These are phyloP conservation scores for Apiotrichum porosum DNA, from an alignment of 1,284 basidiomycete genomes.

Conservation along the genomic window DNA sequence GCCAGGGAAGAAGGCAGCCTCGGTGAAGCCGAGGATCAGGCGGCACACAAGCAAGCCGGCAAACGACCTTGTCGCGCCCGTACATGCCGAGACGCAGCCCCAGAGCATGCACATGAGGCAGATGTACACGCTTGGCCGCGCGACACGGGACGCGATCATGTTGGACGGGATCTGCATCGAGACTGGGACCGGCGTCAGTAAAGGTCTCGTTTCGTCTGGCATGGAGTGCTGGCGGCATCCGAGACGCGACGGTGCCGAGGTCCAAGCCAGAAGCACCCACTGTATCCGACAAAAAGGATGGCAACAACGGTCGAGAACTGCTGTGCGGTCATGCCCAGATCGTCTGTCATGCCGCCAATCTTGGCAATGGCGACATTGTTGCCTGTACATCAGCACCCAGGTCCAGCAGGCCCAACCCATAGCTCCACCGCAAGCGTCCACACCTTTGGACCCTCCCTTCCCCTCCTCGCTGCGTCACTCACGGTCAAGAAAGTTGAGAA, in stretches of 20 bases:
- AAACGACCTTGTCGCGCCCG: constrained; percentile 27
- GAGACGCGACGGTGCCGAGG: too few relatives aligned
- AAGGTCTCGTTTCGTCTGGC: neutral
- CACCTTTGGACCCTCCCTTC: too few relatives aligned
- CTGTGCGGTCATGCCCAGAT: constrained; percentile 10
- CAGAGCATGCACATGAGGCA: constrained; percentile 26
- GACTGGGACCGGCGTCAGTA: constrained; percentile 6
- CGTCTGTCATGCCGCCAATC: constrained; percentile 10
- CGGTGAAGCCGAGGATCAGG: constrained; percentile 25
- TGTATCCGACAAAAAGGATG: constrained; percentile 19
- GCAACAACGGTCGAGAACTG: constrained; percentile 32
- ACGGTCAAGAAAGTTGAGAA: constrained; percentile 6
- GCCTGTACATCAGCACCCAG: neutral
- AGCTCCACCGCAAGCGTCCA: too few relatives aligned
- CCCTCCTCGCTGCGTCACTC: too few relatives aligned
- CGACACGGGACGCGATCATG: constrained; percentile 23
- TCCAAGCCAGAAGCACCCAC: neutral
- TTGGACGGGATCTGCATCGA: constrained; percentile 39
- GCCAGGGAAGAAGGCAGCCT: constrained; percentile 37
- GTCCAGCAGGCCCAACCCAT: too few relatives aligned
- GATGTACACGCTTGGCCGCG: constrained; percentile 22
- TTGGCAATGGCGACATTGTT: constrained; percentile 12
- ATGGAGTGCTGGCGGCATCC: too few relatives aligned
- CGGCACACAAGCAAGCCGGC: constrained; percentile 15
- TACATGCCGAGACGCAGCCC: constrained; percentile 31